Evolutionary conservation across 257 asterid genomes (phyloP).

Genomic region (Ballota nigra): DNA sequence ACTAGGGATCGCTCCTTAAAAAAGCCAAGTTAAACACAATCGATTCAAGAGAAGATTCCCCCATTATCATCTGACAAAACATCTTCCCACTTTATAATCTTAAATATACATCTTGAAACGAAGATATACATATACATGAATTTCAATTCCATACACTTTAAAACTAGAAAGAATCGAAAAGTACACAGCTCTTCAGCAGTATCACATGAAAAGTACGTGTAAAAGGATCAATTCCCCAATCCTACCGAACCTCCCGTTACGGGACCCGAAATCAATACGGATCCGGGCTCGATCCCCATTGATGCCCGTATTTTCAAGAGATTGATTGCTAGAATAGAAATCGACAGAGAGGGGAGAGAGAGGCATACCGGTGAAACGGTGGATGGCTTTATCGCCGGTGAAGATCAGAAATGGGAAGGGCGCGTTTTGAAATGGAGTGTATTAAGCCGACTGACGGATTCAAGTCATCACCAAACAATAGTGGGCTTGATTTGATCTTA

Average conservation of each 20-base stretch:
- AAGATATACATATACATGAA: slow-evolving; percentile 7
- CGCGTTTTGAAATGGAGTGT: not conserved
- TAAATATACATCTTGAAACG: slow-evolving; percentile 10
- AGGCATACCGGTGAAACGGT: slow-evolving; percentile 19
- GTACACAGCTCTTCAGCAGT: not conserved
- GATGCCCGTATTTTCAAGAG: not conserved
- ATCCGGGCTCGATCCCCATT: not conserved
- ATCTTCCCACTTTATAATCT: not conserved
- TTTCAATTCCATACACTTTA: not conserved
- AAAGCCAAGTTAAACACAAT: not conserved
- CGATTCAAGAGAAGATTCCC: not conserved
- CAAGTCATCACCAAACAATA: not conserved
- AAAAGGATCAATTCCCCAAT: not conserved
- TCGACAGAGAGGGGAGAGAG: not conserved
- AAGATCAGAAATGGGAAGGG: slow-evolving; percentile 8
- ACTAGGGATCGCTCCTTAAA: not conserved
- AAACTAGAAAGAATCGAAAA: not conserved
- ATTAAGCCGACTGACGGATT: too few species aligned
- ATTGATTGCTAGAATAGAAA: not conserved
- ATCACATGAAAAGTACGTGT: not conserved
- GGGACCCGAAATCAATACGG: not conserved
- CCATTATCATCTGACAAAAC: not conserved
- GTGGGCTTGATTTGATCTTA: not conserved
- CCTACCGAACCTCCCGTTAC: not conserved
- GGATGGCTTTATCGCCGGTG: slow-evolving; percentile 25